Base-by-base conservation (phyloP, 225 moss, liverwort and hornwort genomes). In the Neckera pumila region DNA sequence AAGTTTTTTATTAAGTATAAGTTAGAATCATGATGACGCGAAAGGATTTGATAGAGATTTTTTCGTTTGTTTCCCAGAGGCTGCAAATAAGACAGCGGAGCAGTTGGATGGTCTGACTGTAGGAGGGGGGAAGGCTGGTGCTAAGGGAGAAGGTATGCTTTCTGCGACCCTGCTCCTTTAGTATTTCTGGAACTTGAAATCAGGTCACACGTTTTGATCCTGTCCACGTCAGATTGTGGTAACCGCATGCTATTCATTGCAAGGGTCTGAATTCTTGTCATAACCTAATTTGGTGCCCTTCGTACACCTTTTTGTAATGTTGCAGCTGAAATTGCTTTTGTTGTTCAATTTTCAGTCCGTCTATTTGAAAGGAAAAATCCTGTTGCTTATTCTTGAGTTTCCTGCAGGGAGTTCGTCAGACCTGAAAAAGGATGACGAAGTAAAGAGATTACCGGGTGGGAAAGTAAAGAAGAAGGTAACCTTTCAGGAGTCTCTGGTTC, bases 381-480 rank as follows among this genome's bases (percentile, higher is more conserved):
- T 64, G 64, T 71, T 76, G 57, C 76, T 91, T 53, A 88, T 74
- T 76, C 28, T 76, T 84, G 22, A 70, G 9, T 51, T 77, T 77
- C 45, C 62, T 91, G 85, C 93, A 99, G 99, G 97, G 89, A 97
- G 96, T 92, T 95, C 97, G 67, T 97, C 98, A 72, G 97, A 96
- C 51, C 86, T 92, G 85, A 97, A 96, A 90, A 94, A 94, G 89
- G 93, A 93, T 86, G 97, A 99, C 79, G 99, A 97, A 91, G 97
- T 97, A 61, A 99, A 99, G 92, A 97, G 94, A 87, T 89, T 99
- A 91, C 99, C 99, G 69, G 99, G 99, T 84, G 99, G 99, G 69
- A 99, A 99, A 94, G 97, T 97, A 91, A 99, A 99, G 96, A 99
- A 97, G 95, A 99, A 99, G 99, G 98, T 98, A 93, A 91, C 92